Evolutionary conservation across 2,329 filamentous ascomycete genomes (phyloP), one percentile per base, ranked within the genome.

Genomic region (Alternaria novae-zelandiae): DNA sequence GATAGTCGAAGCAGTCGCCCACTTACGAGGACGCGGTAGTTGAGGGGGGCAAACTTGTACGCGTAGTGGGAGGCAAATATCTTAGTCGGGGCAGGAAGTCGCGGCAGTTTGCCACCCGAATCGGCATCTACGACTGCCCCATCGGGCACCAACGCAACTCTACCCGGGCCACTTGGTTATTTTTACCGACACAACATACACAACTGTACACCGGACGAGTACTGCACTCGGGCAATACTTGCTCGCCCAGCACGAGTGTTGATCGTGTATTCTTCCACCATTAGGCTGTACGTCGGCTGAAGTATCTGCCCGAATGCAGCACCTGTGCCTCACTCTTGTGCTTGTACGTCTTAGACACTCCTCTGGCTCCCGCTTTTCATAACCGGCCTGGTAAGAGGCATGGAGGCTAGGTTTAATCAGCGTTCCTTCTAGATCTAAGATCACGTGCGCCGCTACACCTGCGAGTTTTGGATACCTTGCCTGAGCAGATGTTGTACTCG

Each of bases 71-170:
- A 53, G 64, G 64, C 61, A 55, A 66, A 58, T 13, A 43, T 28
- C 28, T 46, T 57, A 12, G 47, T 57, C n/a, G 32, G 20, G 45
- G 28, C 55, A 45, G 59, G 57, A 55, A 8, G 43, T 56, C 54
- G 57, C 59, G 63, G 59, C 32, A 36, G 30, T 66, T 70, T 36
- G 68, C 68, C 68, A 68, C 68, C 58, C 15, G 12, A 57, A 67
- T 67, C 68, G 57, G 59, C 68, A 67, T 23, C 43, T n/a, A 21
- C 20, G 13, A 32, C 57, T 69, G 26, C 67, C 61, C 17, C 36
- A 63, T 68, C 56, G 51, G 67, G 67, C 57, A 32, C 10, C 46
- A 61, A 57, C 45, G 55, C 47, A 57, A 57, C 60, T 59, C 30
- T 54, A 28, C 49, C 26, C 46, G 32, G 41, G 17, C 43, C 51